A percentile compares a stretch with the other conserved stretches of the same genome.
Evolutionary conservation across 2,329 filamentous ascomycete species (phyloP).

Genomic region (Penicillium verrucosum): DNA sequence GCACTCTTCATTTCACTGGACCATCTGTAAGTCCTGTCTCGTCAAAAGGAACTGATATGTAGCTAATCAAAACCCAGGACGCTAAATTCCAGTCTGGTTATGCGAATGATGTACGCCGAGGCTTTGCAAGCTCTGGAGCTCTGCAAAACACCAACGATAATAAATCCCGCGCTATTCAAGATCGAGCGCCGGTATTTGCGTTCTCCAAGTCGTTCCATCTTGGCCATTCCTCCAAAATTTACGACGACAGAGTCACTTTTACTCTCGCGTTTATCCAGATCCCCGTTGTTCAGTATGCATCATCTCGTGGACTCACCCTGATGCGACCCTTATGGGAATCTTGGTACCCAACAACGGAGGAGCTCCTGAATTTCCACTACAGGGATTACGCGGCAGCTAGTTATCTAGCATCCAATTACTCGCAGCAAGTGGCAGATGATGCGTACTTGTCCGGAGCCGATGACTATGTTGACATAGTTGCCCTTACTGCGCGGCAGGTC

Average conservation of each 20-base stretch:
- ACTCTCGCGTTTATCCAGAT: conserved; percentile 75
- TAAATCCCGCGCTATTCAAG: conserved; percentile 67
- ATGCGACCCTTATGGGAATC: conserved; percentile 80
- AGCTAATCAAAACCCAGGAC: conserved; percentile 39
- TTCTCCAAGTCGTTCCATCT: conserved; percentile 66
- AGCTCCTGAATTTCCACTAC: conserved; percentile 73
- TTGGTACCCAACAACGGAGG: conserved; percentile 62
- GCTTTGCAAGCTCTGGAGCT: conserved; percentile 65
- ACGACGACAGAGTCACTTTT: conserved; percentile 63
- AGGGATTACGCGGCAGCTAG: conserved; percentile 65
- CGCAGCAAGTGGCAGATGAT: conserved; percentile 65
- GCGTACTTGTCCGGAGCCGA: conserved; percentile 70
- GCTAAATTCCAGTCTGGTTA: conserved; percentile 69
- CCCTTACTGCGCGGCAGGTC: conserved; percentile 74
- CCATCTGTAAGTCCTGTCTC: conserved; percentile 48
- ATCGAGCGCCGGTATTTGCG: conserved; percentile 77
- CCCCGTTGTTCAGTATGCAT: conserved; percentile 74
- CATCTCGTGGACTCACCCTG: conserved; percentile 68
- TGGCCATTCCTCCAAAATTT: conserved; percentile 30
- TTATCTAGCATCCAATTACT: conserved; percentile 68
- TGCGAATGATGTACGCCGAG: conserved; percentile 61
- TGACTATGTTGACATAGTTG: conserved; percentile 73
- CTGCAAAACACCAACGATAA: conserved; percentile 65
- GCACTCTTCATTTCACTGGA: conserved; percentile 71
- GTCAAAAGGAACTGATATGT: not conserved